These are phyloP conservation scores for Claviceps purpurea DNA, from an alignment of 2,329 filamentous ascomycete species.

Conservation along the genomic window DNA sequence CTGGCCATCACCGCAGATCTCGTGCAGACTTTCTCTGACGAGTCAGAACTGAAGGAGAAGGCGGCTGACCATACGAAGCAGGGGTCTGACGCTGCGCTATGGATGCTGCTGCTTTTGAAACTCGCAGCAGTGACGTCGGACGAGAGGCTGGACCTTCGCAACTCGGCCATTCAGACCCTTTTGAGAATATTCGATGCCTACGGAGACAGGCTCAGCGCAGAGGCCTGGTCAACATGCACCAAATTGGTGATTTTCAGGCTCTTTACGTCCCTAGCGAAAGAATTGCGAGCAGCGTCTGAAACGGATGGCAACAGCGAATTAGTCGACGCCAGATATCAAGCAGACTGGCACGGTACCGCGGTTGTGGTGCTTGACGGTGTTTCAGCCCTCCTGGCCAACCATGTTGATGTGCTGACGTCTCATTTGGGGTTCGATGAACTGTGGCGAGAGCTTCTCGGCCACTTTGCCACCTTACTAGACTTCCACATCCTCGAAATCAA, in stretches of 20 bases:
- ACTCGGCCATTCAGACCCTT: slow-evolving; percentile 82
- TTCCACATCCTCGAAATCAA: slow-evolving; percentile 56
- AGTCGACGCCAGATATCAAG: slow-evolving; percentile 28
- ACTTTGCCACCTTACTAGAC: slow-evolving; percentile 51
- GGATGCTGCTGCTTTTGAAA: slow-evolving; percentile 63
- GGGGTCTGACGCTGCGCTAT: slow-evolving; percentile 57
- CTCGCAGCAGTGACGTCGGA: slow-evolving; percentile 61
- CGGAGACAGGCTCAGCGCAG: slow-evolving; percentile 61
- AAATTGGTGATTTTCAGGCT: slow-evolving; percentile 70
- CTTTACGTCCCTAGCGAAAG: slow-evolving; percentile 52
- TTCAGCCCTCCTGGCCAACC: slow-evolving; percentile 59
- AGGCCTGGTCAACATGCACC: slow-evolving; percentile 74
- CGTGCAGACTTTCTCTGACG: slow-evolving; percentile 32
- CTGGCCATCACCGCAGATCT: slow-evolving; percentile 46
- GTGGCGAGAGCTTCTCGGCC: slow-evolving; percentile 61
- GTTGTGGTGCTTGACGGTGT: slow-evolving; percentile 62
- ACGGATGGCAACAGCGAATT: slow-evolving; percentile 24
- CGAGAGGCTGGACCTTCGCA: slow-evolving; percentile 60
- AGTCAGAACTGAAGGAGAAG: slow-evolving; percentile 38
- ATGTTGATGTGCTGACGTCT: slow-evolving; percentile 57
- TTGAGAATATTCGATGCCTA: slow-evolving; percentile 87
- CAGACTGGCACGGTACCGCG: slow-evolving; percentile 61
- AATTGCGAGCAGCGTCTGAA: slow-evolving; percentile 25
- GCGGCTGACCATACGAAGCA: slow-evolving; percentile 45
- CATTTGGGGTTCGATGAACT: slow-evolving; percentile 55